Evolutionary conservation across 306 rosid species (phyloP), one percentile per base, ranked within the genome.

Genomic region (Crotalaria pallida): DNA sequence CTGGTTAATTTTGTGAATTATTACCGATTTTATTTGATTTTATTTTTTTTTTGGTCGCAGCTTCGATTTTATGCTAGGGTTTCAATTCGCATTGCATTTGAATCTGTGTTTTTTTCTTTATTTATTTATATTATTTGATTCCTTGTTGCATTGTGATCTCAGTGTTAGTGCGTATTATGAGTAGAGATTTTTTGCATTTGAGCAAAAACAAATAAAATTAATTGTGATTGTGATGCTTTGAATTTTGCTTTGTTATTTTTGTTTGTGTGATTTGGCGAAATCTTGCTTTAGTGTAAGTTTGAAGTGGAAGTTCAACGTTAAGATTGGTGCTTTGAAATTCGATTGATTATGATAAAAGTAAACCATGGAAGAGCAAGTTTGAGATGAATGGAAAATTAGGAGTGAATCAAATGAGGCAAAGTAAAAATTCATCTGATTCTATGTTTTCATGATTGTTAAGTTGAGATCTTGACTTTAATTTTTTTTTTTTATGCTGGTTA

Each of bases 381-480:
- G 26, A 48, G n/a, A 16, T 49, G 22, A 64, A 10, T 36, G 62
- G 58, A 52, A 65, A 59, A 41, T 44, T 10, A 36, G 15, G 41
- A 34, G 81, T 41, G 74, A 47, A 43, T 43, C 40, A 9, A 53
- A 67, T 47, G 24, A 11, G 21, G 10, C 33, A n/a, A 40, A 33
- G 9, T 7, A 36, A 6, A 36, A 38, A n/a, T 19, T 18, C 22
- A 7, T 10, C 47, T 24, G 48, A 53, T 64, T 19, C 6, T 48
- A 13, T 51, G 33, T 55, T 66, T 78, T 58, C 48, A 31, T 44
- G 59, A 36, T 48, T 9, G 10, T 59, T 73, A 6, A 29, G 58
- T 59, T 79, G 8, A 48, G 80, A 77, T 71, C 45, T 79, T 53
- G 49, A 16, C 76, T 23, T 77, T 0, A 17, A 12, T 21, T 73